Percentiles rank a stretch among this genome's conserved stretches.
These are phyloP conservation scores for Gyrodon lividus DNA, from an alignment of 768 basidiomycete species.

Conservation along the genomic window DNA sequence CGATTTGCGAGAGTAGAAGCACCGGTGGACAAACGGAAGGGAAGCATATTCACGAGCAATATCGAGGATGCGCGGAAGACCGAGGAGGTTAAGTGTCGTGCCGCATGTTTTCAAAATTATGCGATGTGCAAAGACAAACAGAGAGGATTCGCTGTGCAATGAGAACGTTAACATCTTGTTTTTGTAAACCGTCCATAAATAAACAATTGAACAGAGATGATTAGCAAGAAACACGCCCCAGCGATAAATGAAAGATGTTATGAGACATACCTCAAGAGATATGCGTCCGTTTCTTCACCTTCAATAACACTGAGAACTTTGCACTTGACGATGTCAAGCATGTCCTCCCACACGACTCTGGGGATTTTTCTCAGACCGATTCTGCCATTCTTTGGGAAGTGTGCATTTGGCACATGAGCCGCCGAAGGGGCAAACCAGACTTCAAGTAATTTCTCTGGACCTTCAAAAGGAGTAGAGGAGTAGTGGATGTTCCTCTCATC, in stretches of 20 bases:
- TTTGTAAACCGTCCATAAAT: constrained; percentile 3
- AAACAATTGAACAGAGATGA: not conserved
- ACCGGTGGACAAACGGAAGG: constrained; percentile 74
- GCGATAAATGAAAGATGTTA: not conserved
- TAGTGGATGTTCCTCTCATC: constrained; percentile 23
- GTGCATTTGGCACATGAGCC: constrained; percentile 51
- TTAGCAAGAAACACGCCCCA: not conserved
- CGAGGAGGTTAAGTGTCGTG: constrained; percentile 95
- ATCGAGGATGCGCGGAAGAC: constrained; percentile 90
- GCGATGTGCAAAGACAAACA: constrained; percentile 93
- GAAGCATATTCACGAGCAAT: constrained; percentile 76
- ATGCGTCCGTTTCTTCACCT: constrained; percentile 91
- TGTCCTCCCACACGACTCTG: constrained; percentile 86
- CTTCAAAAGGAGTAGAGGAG: constrained; percentile 71
- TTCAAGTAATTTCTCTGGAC: constrained; percentile 93
- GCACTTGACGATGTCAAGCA: constrained; percentile 96
- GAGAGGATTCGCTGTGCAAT: constrained; percentile 84
- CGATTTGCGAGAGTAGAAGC: constrained; percentile 97
- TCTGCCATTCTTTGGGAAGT: constrained; percentile 40
- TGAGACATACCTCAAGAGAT: constrained; percentile 80
- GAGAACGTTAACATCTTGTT: constrained; percentile 12
- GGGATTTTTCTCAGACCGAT: constrained; percentile 77
- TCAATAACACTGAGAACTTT: constrained; percentile 89
- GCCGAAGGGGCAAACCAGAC: constrained; percentile 93
- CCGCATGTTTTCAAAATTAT: constrained; percentile 99